phyloP scores from a whole-genome alignment of 768 basidiomycete species.

The Gymnopilus dilepis region DNA sequence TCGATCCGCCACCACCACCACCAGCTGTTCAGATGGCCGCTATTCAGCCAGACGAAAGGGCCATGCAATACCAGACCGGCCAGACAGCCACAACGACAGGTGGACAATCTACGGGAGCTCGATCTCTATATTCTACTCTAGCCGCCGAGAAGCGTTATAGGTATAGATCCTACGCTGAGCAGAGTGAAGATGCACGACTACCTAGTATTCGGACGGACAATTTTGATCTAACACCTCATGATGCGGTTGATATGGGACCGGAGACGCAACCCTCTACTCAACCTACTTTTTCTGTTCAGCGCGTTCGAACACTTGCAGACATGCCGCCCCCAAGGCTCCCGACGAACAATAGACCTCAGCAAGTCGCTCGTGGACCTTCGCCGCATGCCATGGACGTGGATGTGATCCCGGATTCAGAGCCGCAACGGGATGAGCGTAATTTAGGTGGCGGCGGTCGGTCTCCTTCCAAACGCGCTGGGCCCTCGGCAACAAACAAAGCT shows the following conservation, averaged over 20 bases:
- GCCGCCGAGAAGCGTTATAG: constrained; percentile 33
- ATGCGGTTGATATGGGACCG: constrained; percentile 4
- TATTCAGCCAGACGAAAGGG: constrained; percentile 36
- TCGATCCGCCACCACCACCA: not conserved
- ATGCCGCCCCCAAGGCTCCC: not conserved
- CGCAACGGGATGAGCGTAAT: not conserved
- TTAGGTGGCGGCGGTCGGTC: not conserved
- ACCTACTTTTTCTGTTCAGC: constrained; percentile 19
- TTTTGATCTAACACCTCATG: not conserved
- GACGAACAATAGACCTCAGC: not conserved
- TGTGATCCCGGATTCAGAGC: constrained; percentile 69
- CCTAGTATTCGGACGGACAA: not conserved
- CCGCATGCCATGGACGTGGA: constrained; percentile 41
- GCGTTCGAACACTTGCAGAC: not conserved
- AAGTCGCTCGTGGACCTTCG: not conserved
- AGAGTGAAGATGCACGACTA: too few relatives aligned
- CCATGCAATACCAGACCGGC: constrained; percentile 11
- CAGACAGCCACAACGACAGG: constrained; percentile 13
- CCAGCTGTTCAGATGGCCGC: constrained; percentile 21
- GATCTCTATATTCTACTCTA: constrained; percentile 33
- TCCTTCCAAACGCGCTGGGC: not conserved
- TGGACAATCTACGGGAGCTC: constrained; percentile 14
- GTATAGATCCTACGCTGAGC: constrained; percentile 26
- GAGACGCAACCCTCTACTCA: constrained; percentile 25
- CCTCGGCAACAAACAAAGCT: not conserved